phyloP scores from a whole-genome alignment of 176 grass and related monocot genomes.

The Carex pumila region DNA sequence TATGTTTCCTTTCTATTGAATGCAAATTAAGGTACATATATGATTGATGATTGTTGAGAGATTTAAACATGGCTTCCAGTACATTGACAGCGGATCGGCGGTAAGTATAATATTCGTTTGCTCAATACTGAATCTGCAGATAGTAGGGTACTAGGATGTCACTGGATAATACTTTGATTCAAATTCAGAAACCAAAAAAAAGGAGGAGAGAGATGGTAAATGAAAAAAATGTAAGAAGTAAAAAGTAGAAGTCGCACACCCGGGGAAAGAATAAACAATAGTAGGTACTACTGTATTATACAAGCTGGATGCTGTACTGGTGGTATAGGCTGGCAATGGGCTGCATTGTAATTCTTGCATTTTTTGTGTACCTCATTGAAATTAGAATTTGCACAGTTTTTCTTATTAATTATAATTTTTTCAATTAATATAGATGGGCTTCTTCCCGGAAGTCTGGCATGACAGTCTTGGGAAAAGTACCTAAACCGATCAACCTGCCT shows the following conservation, averaged over 20 bases:
- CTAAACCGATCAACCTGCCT: slow-evolving; percentile 95
- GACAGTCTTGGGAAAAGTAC: slow-evolving; percentile 96
- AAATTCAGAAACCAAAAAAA: neutral
- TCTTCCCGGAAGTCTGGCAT: slow-evolving; percentile 84
- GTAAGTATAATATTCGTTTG: neutral
- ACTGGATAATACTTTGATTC: neutral
- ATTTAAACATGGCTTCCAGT: slow-evolving; percentile 15
- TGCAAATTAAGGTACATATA: neutral
- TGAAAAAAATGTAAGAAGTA: neutral
- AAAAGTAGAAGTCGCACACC: neutral
- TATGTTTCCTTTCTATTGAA: neutral
- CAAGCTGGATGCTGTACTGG: neutral
- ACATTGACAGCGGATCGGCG: neutral
- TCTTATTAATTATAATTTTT: slow-evolving; percentile 2
- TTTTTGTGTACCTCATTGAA: neutral
- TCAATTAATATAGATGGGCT: slow-evolving; percentile 61
- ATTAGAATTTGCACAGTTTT: neutral
- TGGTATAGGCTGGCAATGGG: neutral
- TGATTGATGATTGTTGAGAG: slow-evolving; percentile 17
- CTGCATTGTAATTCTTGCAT: neutral
- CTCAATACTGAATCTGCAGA: neutral
- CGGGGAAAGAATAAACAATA: neutral
- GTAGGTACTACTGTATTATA: neutral
- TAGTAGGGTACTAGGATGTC: neutral
- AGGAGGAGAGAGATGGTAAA: neutral